These are phyloP conservation scores for Aureobasidium sp. DNA, from an alignment of 2,329 filamentous ascomycete genomes.

Conservation along the genomic window DNA sequence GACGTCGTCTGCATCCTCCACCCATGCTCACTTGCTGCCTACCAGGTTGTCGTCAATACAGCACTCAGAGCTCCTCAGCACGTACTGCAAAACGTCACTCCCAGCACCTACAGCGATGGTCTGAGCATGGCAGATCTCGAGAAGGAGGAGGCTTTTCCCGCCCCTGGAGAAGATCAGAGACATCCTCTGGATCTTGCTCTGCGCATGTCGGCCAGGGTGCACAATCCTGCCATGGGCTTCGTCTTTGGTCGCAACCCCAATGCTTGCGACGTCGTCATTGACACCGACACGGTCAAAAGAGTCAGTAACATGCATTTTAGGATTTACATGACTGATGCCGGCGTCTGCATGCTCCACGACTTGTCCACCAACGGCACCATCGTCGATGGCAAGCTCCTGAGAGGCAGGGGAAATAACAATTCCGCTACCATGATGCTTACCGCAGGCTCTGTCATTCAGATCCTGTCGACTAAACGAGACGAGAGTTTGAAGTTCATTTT, in stretches of 20 bases:
- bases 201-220: slow-evolving; percentile 64
- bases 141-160: slow-evolving; percentile 39
- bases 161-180: slow-evolving; percentile 38
- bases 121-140: slow-evolving; percentile 22
- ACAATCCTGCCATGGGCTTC: slow-evolving; percentile 64
- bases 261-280: slow-evolving; percentile 64
- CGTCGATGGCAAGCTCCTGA: slow-evolving; percentile 65
- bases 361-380: slow-evolving; percentile 92
- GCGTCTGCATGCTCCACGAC: slow-evolving; percentile 85
- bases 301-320: slow-evolving; percentile 95
- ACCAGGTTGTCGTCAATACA: slow-evolving; percentile 56
- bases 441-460: slow-evolving; percentile 63
- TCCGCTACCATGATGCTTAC: slow-evolving; percentile 55
- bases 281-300: slow-evolving; percentile 57
- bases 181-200: slow-evolving; percentile 50
- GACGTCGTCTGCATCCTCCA: slow-evolving; percentile 87
- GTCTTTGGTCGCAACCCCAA: slow-evolving; percentile 69
- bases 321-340: slow-evolving; percentile 80
- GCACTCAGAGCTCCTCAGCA: slow-evolving; percentile 46
- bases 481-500: slow-evolving; percentile 75
- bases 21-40: slow-evolving; percentile 64
- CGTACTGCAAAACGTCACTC: slow-evolving; percentile 44
- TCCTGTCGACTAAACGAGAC: slow-evolving; percentile 45
- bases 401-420: slow-evolving; percentile 37
- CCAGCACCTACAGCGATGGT: slow-evolving; percentile 25